phyloP scores from a whole-genome alignment of 306 rosid species.

The Medicago lupulina region DNA sequence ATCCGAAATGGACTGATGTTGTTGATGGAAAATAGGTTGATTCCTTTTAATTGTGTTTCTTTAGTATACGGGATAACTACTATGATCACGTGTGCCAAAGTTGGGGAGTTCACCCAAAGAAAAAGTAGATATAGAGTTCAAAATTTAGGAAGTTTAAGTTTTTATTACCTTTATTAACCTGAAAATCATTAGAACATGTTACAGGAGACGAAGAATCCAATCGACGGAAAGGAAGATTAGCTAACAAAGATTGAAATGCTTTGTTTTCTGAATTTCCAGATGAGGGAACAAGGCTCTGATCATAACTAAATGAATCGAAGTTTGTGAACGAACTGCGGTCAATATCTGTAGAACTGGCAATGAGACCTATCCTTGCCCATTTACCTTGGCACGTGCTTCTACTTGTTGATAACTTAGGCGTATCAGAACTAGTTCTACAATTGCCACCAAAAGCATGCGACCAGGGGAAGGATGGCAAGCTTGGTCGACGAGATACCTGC shows the following conservation, averaged over 20 bases:
- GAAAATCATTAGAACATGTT: conserved; percentile 59
- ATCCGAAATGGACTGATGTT: background rate
- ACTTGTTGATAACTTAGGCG: conserved; percentile 67
- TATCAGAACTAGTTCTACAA: conserved; percentile 77
- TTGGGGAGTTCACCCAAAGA: background rate
- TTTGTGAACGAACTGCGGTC: conserved; percentile 57
- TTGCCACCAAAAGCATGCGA: conserved; percentile 80
- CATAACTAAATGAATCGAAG: conserved; percentile 75
- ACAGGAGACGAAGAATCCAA: conserved; percentile 53
- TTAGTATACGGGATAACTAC: background rate
- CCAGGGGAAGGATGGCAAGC: conserved; percentile 91
- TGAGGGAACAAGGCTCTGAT: conserved; percentile 81
- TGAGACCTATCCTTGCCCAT: conserved; percentile 70
- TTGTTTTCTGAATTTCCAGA: conserved; percentile 55
- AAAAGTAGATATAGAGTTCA: conserved; percentile 21
- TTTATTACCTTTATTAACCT: conserved; percentile 57
- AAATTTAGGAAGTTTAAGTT: conserved; percentile 22
- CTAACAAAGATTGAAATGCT: conserved; percentile 43
- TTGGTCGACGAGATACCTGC: conserved; percentile 72
- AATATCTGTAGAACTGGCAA: conserved; percentile 49
- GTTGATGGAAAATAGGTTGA: background rate
- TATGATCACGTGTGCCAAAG: background rate
- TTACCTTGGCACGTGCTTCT: conserved; percentile 83
- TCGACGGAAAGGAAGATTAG: conserved; percentile 53
- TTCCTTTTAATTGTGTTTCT: background rate